Evolutionary conservation across 192 early-diverging fungal genomes (phyloP).

Genomic region (Linnemannia hyalina): DNA sequence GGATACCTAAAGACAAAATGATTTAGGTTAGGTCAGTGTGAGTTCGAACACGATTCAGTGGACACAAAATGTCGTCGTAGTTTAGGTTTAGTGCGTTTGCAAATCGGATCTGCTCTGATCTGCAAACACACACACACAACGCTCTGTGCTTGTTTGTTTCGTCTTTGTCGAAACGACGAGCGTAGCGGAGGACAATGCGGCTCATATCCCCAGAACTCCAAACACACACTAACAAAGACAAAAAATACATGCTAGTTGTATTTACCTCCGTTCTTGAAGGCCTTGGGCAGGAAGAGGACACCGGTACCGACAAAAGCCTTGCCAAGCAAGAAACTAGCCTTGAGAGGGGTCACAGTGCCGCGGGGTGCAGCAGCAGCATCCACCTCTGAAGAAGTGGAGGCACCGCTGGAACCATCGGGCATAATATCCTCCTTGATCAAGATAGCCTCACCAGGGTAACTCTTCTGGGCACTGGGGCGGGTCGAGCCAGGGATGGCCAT

Average conservation of each 20-base stretch:
- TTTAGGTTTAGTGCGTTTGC: not conserved
- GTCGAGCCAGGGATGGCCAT: conserved; percentile 19
- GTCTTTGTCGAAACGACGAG: too few relatives aligned
- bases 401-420: conserved; percentile 1
- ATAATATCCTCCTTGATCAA: conserved; percentile 24
- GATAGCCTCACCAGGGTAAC: not conserved
- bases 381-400: not conserved
- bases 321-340: conserved; percentile 62
- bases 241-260: not conserved
- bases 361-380: conserved; percentile 28
- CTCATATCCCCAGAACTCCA: not conserved
- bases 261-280: conserved; percentile 42
- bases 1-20: conserved; percentile 70
- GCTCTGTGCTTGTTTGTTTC: too few relatives aligned
- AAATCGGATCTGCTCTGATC: conserved; percentile 5
- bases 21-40: conserved; percentile 10
- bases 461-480: conserved; percentile 8
- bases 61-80: not conserved
- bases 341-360: conserved; percentile 52
- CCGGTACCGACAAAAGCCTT: conserved; percentile 68
- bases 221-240: conserved; percentile 23
- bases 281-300: conserved; percentile 63
- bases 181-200: not conserved
- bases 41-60: not conserved
- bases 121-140: not conserved